Evolutionary conservation across 257 asterid species (phyloP).

Genomic region (Hygrophila difformis): DNA sequence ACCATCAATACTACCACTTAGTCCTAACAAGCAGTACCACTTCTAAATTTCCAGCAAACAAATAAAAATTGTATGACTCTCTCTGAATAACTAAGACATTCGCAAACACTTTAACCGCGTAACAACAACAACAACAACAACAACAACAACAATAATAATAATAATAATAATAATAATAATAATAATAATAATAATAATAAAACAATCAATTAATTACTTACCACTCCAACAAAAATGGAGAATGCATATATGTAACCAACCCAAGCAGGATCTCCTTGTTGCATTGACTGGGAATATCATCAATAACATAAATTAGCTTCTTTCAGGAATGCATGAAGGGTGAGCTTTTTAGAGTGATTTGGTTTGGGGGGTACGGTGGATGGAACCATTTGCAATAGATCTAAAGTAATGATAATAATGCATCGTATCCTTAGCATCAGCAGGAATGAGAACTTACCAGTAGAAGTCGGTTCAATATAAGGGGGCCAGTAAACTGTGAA

Average conservation of each 20-base stretch:
- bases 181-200: too few relatives aligned
- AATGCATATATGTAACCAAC: slow-evolving; percentile 91
- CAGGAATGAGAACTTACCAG: slow-evolving; percentile 41
- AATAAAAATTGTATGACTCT: slow-evolving; percentile 6
- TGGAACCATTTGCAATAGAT: background rate
- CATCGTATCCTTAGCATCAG: background rate
- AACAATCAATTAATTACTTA: slow-evolving; percentile 31
- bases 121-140: too few relatives aligned
- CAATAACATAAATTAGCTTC: slow-evolving; percentile 20
- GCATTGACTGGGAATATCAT: slow-evolving; percentile 71
- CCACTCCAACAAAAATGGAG: slow-evolving; percentile 89
- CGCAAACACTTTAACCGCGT: too few relatives aligned
- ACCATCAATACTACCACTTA: background rate
- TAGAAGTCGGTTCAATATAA: slow-evolving; percentile 66
- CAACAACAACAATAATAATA: too few relatives aligned
- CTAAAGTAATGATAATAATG: background rate
- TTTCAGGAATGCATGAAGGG: background rate
- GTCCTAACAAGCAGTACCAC: slow-evolving; percentile 5
- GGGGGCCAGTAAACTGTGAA: slow-evolving; percentile 92
- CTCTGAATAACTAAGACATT: slow-evolving; percentile 5
- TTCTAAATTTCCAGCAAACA: slow-evolving; percentile 8
- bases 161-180: too few relatives aligned
- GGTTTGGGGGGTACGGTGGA: background rate
- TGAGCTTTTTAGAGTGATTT: background rate
- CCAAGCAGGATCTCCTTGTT: slow-evolving; percentile 98